A percentile compares a stretch with the other conserved stretches of the same genome.
These are phyloP conservation scores for Castanea mollissima DNA, from an alignment of 306 rosid species.

Conservation along the genomic window DNA sequence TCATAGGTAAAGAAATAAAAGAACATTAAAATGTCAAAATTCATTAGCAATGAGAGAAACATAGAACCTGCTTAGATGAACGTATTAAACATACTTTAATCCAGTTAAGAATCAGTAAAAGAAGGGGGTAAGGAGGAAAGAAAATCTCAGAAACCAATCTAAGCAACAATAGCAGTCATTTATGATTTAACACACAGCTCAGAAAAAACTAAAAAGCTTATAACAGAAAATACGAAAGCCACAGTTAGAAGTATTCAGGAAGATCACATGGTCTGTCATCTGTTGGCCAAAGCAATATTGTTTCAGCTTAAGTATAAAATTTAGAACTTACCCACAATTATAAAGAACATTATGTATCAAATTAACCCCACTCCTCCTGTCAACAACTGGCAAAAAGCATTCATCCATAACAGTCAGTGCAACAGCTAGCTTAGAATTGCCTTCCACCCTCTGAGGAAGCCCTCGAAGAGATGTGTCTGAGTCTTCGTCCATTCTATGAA, in stretches of 20 bases:
- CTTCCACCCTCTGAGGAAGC: constrained; percentile 66
- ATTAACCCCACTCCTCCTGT: constrained; percentile 93
- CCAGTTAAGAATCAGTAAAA: neutral
- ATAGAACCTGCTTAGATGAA: neutral
- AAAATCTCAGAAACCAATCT: neutral
- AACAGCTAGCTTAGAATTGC: constrained; percentile 94
- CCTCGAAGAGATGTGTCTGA: constrained; percentile 62
- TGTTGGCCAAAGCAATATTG: constrained; percentile 4
- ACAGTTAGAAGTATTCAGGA: neutral
- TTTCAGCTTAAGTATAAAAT: neutral
- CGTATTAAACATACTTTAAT: neutral
- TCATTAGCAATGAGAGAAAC: neutral
- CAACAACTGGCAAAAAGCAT: constrained; percentile 92
- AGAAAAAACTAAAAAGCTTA: constrained; percentile 3
- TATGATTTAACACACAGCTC: constrained; percentile 4
- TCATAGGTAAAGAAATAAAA: neutral
- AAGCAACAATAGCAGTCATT: neutral
- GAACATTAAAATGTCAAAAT: neutral
- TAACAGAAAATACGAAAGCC: neutral
- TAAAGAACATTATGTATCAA: constrained; percentile 80
- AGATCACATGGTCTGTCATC: neutral
- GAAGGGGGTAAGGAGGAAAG: neutral
- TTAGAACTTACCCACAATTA: constrained; percentile 75
- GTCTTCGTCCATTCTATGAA: constrained; percentile 74
- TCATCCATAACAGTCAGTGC: constrained; percentile 95